Evolutionary conservation across 306 rosid species (phyloP).

Genomic region (Dalbergia cultrata): DNA sequence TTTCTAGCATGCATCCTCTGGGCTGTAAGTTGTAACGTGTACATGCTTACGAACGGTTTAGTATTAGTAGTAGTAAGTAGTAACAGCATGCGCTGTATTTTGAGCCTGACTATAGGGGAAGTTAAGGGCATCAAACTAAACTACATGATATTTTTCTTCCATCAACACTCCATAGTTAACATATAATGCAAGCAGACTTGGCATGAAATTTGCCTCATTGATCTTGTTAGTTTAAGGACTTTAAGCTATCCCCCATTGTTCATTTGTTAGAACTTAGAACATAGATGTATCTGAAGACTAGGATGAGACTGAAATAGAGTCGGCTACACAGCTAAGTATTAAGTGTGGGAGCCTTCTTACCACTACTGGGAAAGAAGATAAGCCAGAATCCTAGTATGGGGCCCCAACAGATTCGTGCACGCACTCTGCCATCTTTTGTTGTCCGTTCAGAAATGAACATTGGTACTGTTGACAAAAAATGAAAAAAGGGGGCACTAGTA

Average conservation of each 20-base stretch:
- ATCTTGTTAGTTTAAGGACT: not conserved
- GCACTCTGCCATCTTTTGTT: constrained; percentile 53
- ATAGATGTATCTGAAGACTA: not conserved
- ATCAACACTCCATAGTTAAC: not conserved
- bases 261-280: not conserved
- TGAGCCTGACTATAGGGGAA: too few species aligned
- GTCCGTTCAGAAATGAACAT: constrained; percentile 37
- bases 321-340: constrained; percentile 47
- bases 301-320: not conserved
- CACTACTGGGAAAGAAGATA: constrained; percentile 42
- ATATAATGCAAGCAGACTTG: not conserved
- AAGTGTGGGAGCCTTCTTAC: constrained; percentile 40
- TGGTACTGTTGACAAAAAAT: too few species aligned
- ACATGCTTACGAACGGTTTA: too few species aligned
- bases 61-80: too few species aligned
- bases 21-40: too few species aligned
- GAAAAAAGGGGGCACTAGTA: constrained; percentile 14
- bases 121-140: too few species aligned
- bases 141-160: not conserved
- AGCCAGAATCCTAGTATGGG: constrained; percentile 59
- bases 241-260: not conserved
- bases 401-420: constrained; percentile 61
- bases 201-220: not conserved
- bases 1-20: too few species aligned
- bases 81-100: too few species aligned